Percentiles rank a stretch among this genome's conserved stretches.
Conservation (phyloP, 2,329 filamentous ascomycete genomes). For the Penicillium thymicola region DNA sequence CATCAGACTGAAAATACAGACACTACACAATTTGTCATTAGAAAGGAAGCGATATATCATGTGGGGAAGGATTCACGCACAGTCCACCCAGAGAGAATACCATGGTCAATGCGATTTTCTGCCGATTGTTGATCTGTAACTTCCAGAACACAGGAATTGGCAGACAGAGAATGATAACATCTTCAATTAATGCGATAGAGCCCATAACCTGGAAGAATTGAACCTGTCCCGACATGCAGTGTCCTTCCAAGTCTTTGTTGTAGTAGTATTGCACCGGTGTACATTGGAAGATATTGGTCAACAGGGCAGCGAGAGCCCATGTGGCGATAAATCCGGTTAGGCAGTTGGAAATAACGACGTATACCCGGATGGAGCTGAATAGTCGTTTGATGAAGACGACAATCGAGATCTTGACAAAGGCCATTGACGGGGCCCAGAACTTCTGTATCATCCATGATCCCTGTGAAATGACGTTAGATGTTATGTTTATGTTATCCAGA, state of each 20-base stretch:
- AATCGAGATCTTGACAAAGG: slow-evolving; percentile 21
- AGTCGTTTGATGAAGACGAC: slow-evolving; percentile 17
- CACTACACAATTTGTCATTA: not conserved
- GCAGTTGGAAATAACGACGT: not conserved
- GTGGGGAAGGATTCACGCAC: not conserved
- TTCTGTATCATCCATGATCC: slow-evolving; percentile 19
- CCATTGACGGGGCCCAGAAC: slow-evolving; percentile 18
- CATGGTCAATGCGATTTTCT: not conserved
- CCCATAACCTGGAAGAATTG: slow-evolving; percentile 16
- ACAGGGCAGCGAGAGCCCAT: slow-evolving; percentile 15
- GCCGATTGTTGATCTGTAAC: slow-evolving; percentile 7
- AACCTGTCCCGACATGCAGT: slow-evolving; percentile 19
- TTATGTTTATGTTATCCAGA: too few species aligned
- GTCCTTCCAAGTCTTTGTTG: slow-evolving; percentile 13
- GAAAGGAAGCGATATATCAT: not conserved
- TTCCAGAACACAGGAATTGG: slow-evolving; percentile 20
- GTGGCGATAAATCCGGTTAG: slow-evolving; percentile 3
- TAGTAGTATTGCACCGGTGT: slow-evolving; percentile 21
- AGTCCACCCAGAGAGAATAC: not conserved
- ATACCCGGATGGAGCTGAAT: slow-evolving; percentile 3
- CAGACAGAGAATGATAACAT: slow-evolving; percentile 18
- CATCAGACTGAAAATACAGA: not conserved
- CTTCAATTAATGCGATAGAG: slow-evolving; percentile 13
- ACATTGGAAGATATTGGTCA: slow-evolving; percentile 23
- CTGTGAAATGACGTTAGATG: not conserved